A percentile compares a stretch with the other conserved stretches of the same genome.
These are phyloP conservation scores for Penicillium oxalicum DNA, from an alignment of 2,329 filamentous ascomycete species.

Conservation along the genomic window DNA sequence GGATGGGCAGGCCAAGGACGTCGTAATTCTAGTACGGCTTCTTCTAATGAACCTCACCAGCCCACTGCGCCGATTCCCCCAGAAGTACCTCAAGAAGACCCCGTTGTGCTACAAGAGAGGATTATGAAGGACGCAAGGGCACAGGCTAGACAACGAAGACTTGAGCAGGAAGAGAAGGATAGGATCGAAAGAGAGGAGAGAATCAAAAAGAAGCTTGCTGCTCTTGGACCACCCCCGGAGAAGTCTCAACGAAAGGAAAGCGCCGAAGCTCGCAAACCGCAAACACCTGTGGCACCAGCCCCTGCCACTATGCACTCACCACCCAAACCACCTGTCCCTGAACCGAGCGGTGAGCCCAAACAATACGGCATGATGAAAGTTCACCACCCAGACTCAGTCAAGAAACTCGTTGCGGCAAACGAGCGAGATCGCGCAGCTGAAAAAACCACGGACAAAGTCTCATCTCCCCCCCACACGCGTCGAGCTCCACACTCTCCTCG, in stretches of 20 bases:
- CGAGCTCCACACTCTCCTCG: conserved; percentile 28
- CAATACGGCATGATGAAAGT: conserved; percentile 60
- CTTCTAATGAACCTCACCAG: conserved; percentile 18
- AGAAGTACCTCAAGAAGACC: conserved; percentile 32
- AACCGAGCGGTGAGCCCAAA: conserved; percentile 52
- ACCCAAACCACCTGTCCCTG: conserved; percentile 54
- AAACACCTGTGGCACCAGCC: conserved; percentile 17
- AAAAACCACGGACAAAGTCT: conserved; percentile 20
- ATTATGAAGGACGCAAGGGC: conserved; percentile 57
- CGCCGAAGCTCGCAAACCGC: conserved; percentile 22
- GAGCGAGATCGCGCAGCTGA: conserved; percentile 34
- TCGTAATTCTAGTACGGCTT: conserved; percentile 25
- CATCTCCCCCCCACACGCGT: conserved; percentile 19
- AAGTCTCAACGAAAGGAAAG: conserved; percentile 28
- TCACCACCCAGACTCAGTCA: conserved; percentile 51
- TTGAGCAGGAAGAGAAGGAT: conserved; percentile 51
- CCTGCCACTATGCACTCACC: conserved; percentile 44
- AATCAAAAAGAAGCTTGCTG: conserved; percentile 51
- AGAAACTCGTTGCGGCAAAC: conserved; percentile 36
- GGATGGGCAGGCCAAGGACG: conserved; percentile 27
- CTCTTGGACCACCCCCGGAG: conserved; percentile 44
- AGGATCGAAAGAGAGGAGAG: conserved; percentile 54
- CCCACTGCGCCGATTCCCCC: conserved; percentile 9
- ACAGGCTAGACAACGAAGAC: conserved; percentile 48
- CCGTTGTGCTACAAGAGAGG: conserved; percentile 51